A percentile compares a stretch with the other conserved stretches of the same genome.
Conservation (phyloP, 139 green algal genomes). For the Haematococcus sp. region DNA sequence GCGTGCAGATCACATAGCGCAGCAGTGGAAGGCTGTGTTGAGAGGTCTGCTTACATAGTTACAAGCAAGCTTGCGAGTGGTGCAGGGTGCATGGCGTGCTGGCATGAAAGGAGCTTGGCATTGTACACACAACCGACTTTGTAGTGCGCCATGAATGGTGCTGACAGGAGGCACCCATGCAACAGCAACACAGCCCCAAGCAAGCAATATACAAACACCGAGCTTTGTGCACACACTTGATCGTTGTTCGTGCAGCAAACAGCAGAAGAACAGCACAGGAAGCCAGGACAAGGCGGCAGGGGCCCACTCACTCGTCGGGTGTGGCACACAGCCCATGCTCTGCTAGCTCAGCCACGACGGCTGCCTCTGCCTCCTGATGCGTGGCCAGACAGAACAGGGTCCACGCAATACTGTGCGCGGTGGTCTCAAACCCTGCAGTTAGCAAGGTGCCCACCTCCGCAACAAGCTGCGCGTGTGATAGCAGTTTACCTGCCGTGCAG, state of each 20-base stretch:
- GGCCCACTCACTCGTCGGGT: background rate
- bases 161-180: too few species aligned
- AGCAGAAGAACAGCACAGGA: background rate
- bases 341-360: slow-evolving; percentile 2
- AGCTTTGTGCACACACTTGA: too few species aligned
- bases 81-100: too few species aligned
- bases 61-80: background rate
- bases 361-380: background rate
- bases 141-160: too few species aligned
- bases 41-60: too few species aligned
- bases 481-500: background rate
- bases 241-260: background rate
- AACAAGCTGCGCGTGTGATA: background rate
- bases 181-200: too few species aligned
- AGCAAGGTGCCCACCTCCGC: background rate
- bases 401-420: slow-evolving; percentile 7
- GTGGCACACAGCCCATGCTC: background rate
- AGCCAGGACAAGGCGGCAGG: too few species aligned
- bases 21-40: too few species aligned
- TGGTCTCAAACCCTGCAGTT: slow-evolving; percentile 14
- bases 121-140: too few species aligned
- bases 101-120: too few species aligned
- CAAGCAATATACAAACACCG: too few species aligned
- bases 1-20: too few species aligned
- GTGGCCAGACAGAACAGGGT: slow-evolving; percentile 2